Base-by-base conservation (phyloP, 2,329 filamentous ascomycete species). In the Colletotrichum incanum region DNA sequence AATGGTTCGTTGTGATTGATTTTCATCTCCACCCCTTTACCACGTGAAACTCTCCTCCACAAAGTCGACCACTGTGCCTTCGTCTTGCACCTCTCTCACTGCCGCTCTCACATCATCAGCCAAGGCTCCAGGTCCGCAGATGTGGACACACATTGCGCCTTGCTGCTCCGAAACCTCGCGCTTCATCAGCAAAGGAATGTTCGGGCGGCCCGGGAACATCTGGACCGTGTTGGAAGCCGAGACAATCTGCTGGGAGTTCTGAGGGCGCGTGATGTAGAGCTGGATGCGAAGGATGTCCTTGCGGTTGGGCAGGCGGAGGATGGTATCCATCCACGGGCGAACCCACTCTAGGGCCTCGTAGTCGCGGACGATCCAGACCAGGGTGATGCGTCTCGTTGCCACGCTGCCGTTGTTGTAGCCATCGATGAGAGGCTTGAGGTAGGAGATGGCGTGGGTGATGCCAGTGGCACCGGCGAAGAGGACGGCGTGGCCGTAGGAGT, bases 361-460 rank as follows among this genome's bases (percentile, higher is more conserved):
- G 67, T 95, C 94, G 73, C 96, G 94, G 75, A 98, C 93, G 78
- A 98, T 92, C 96, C 96, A 98, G 72, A 98, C 90, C 9, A 98
- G 90, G 1, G 93, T 94, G 58, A 98, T 84, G 50, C 92, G 91
- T 63, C 95, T 92, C 4, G 94, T 94, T 5, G 96, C 95, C 47
- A 95, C 91, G 1, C 91, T 95, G 71, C 91, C 90, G 0, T 90
- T 85, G 65, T 90, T 90, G 81, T 89, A 93, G 5, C 93, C 93
- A 65, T 91, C 84, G 71, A 96, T 88, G 5, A 96, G 86, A 63
- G 96, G 92, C 67, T 91, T 92, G 11, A 98, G 89, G 81, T 97
- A 97, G 43, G 95, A 94, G 39, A 98, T 90, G 80, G 97, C 95
- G 81, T 98, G 96, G 1, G 96, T 98, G 83, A 99, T 98, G 74